These are phyloP conservation scores for Wickerhamomyces rabaulensis DNA, from an alignment of 805 yeast species.

Conservation along the genomic window DNA sequence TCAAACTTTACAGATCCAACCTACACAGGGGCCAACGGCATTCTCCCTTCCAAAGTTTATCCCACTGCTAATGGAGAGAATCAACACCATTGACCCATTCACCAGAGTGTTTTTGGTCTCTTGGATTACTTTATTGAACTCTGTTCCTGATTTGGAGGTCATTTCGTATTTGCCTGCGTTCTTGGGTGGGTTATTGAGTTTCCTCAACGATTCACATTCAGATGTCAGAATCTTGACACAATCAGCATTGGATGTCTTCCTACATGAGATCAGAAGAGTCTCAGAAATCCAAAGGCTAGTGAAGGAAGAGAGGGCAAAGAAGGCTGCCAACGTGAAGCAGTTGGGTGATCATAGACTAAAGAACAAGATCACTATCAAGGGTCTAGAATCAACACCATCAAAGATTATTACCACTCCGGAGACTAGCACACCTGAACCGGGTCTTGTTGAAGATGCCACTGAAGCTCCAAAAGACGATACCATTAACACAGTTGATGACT, in stretches of 20 bases:
- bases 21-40: constrained; percentile 59
- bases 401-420: constrained; percentile 13
- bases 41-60: constrained; percentile 84
- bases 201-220: constrained; percentile 74
- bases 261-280: constrained; percentile 78
- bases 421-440: background rate
- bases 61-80: constrained; percentile 85
- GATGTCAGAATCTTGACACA: constrained; percentile 87
- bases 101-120: constrained; percentile 88
- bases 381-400: constrained; percentile 20
- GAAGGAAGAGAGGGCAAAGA: constrained; percentile 25
- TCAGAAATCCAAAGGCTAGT: constrained; percentile 58
- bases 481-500: background rate
- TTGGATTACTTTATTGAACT: constrained; percentile 90
- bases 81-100: constrained; percentile 88
- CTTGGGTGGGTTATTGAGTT: constrained; percentile 75
- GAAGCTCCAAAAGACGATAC: background rate
- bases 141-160: constrained; percentile 86
- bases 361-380: constrained; percentile 12
- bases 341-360: constrained; percentile 11
- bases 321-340: constrained; percentile 1
- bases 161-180: constrained; percentile 86
- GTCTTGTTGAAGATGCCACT: background rate
- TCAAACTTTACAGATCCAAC: constrained; percentile 53
- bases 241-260: constrained; percentile 63